Percentiles rank a stretch among this genome's conserved stretches.
These are phyloP conservation scores for Russula abietina DNA, from an alignment of 768 basidiomycete genomes.

Conservation along the genomic window DNA sequence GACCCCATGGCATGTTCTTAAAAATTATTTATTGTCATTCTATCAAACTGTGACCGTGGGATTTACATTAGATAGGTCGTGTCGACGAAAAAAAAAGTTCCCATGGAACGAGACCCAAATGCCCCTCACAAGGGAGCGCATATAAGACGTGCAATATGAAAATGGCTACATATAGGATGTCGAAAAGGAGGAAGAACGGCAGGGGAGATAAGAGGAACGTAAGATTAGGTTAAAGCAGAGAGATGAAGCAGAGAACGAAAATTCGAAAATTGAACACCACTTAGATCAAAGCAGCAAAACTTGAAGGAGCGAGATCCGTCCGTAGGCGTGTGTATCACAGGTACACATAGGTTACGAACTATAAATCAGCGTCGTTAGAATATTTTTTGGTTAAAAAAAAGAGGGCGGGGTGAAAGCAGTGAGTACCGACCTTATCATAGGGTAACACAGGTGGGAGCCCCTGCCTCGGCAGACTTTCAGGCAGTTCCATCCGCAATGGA, in stretches of 20 bases:
- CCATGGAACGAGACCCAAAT: slow-evolving; percentile 15
- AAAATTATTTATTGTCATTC: slow-evolving; percentile 19
- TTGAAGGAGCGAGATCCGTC: not conserved
- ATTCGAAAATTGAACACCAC: not conserved
- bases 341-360: slow-evolving; percentile 24
- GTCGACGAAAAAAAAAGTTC: slow-evolving; percentile 10
- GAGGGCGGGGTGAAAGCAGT: not conserved
- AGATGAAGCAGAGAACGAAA: slow-evolving; percentile 11
- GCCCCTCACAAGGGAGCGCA: slow-evolving; percentile 10
- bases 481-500: slow-evolving; percentile 48
- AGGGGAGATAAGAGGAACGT: not conserved
- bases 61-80: slow-evolving; percentile 20
- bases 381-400: not conserved
- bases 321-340: not conserved
- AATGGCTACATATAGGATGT: slow-evolving; percentile 8
- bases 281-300: slow-evolving; percentile 6
- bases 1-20: not conserved
- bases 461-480: slow-evolving; percentile 52
- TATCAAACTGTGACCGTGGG: slow-evolving; percentile 13
- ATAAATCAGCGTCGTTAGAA: not conserved
- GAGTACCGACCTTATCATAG: slow-evolving; percentile 45
- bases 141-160: slow-evolving; percentile 8
- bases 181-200: not conserved
- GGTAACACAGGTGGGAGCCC: slow-evolving; percentile 50
- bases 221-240: not conserved